phyloP scores from a whole-genome alignment of 306 rosid genomes.

The Gastrolobium bilobum region DNA sequence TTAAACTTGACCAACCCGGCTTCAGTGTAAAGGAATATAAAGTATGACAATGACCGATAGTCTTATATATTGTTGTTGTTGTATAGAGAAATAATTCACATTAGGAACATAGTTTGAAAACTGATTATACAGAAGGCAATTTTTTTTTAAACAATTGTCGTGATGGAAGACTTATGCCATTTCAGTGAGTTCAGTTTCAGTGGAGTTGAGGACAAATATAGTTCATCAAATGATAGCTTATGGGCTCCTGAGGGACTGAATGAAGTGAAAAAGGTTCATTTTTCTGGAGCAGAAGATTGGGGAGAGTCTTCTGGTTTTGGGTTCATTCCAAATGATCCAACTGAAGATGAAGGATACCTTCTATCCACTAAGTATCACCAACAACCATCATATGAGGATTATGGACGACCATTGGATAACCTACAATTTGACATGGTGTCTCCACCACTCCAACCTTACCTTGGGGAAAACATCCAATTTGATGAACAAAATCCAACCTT shows the following conservation, averaged over 20 bases:
- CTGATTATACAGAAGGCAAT: not conserved
- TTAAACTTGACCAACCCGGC: not conserved
- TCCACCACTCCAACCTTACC: slow-evolving; percentile 50
- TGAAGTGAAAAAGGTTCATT: slow-evolving; percentile 28
- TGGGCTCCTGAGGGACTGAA: slow-evolving; percentile 40
- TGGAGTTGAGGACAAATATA: slow-evolving; percentile 46
- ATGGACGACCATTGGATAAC: slow-evolving; percentile 49
- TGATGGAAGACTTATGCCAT: slow-evolving; percentile 53
- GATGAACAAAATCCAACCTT: slow-evolving; percentile 37
- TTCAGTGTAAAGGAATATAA: slow-evolving; percentile 2
- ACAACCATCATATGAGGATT: slow-evolving; percentile 46
- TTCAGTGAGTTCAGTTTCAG: slow-evolving; percentile 38
- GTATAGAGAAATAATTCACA: not conserved
- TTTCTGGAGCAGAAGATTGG: slow-evolving; percentile 41
- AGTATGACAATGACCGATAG: not conserved
- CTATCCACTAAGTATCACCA: slow-evolving; percentile 47
- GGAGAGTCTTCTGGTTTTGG: slow-evolving; percentile 44
- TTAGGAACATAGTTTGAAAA: slow-evolving; percentile 24
- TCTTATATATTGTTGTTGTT: not conserved
- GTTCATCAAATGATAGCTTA: slow-evolving; percentile 45
- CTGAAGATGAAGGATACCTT: slow-evolving; percentile 35
- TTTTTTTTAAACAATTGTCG: slow-evolving; percentile 25
- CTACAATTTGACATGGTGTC: slow-evolving; percentile 54
- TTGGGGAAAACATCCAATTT: slow-evolving; percentile 39
- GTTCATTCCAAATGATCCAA: slow-evolving; percentile 39